Evolutionary conservation across 1,284 basidiomycete genomes (phyloP).

Genomic region (Cystobasidiaceae sp.): DNA sequence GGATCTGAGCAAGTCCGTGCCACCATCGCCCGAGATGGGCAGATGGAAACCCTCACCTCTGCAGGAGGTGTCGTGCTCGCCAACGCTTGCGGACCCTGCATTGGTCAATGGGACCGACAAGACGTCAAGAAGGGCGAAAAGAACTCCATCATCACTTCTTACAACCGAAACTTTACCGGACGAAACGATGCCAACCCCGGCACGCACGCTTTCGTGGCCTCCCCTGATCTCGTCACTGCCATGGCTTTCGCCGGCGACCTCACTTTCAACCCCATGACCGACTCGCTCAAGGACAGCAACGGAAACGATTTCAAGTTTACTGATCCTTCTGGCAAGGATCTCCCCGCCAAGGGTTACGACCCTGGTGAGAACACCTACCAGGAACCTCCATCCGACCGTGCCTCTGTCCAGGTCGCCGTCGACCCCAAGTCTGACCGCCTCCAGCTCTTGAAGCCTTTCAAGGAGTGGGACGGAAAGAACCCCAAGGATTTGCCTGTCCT

Average conservation of each 20-base stretch:
- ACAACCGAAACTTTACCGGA: constrained; percentile 99
- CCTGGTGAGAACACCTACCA: constrained; percentile 97
- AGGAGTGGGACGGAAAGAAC: constrained; percentile 88
- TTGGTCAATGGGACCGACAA: constrained; percentile 96
- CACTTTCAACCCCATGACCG: constrained; percentile 94
- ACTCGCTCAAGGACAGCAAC: constrained; percentile 79
- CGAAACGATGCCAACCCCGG: constrained; percentile 99
- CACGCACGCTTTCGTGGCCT: constrained; percentile 97
- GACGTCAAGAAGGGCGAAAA: constrained; percentile 94
- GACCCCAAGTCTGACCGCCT: constrained; percentile 86
- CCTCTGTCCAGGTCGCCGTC: constrained; percentile 78
- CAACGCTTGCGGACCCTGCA: constrained; percentile 98
- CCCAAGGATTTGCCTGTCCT: constrained; percentile 83
- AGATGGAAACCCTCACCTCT: constrained; percentile 78
- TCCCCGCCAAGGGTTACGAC: constrained; percentile 92
- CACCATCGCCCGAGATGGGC: constrained; percentile 93
- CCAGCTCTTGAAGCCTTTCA: constrained; percentile 87
- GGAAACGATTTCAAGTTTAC: constrained; percentile 98
- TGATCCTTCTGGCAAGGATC: constrained; percentile 80
- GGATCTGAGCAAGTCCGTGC: constrained; percentile 98
- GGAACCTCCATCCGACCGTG: constrained; percentile 80
- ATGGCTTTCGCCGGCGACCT: constrained; percentile 91
- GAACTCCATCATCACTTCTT: constrained; percentile 98
- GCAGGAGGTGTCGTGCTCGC: constrained; percentile 92
- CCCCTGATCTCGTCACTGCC: constrained; percentile 95